Conservation (phyloP, 257 asterid genomes). For the Buddleja alternifolia region DNA sequence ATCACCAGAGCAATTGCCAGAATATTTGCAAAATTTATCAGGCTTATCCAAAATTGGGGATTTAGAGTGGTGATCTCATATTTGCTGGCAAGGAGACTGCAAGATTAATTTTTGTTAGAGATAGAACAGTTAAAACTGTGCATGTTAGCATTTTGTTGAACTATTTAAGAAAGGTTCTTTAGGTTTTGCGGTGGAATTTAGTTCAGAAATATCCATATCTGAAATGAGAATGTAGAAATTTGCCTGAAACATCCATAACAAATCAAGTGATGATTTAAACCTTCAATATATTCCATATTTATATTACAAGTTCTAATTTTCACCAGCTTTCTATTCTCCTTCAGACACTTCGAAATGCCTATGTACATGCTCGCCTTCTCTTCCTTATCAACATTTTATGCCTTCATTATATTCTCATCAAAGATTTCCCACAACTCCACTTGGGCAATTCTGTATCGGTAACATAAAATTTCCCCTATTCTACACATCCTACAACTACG, state of each 20-base stretch:
- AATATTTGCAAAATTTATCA: slow-evolving; percentile 23
- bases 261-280: no score
- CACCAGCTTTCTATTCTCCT: neutral
- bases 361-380: neutral
- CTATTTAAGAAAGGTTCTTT: neutral
- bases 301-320: neutral
- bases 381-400: no score
- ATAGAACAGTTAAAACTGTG: neutral
- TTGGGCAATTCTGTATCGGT: neutral
- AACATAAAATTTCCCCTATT: neutral
- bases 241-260: neutral
- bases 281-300: no score
- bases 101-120: neutral
- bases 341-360: neutral
- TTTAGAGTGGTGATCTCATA: slow-evolving; percentile 22
- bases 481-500: neutral
- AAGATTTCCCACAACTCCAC: neutral
- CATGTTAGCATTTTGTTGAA: neutral
- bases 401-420: no score
- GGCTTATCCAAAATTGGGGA: slow-evolving; percentile 19
- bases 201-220: neutral
- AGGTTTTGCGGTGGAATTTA: neutral
- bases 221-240: neutral
- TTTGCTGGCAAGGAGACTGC: neutral
- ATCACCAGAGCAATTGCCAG: slow-evolving; percentile 31